Conservation (phyloP, 2,329 filamentous ascomycete species). For the Fusarium mexicanum region DNA sequence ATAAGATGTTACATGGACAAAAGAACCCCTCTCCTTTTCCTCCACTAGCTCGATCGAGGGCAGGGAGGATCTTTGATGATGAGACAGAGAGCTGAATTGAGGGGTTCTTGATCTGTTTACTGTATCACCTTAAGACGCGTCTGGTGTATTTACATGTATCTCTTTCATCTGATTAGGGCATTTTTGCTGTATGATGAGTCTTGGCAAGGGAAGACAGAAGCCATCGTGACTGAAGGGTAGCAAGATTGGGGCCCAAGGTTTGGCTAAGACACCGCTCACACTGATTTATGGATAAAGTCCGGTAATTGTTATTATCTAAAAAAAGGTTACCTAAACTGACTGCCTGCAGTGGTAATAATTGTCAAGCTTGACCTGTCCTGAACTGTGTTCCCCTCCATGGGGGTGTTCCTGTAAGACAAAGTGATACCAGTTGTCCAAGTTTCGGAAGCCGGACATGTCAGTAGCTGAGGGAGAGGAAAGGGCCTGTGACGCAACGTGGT, state of each 20-base stretch:
- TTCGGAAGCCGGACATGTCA: not conserved
- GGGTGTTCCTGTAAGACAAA: not conserved
- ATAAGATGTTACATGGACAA: not conserved
- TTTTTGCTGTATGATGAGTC: not conserved
- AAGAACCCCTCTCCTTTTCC: not conserved
- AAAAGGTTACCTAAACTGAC: not conserved
- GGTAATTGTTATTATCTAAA: not conserved
- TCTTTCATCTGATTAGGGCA: not conserved
- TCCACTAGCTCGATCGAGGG: slow-evolving; percentile 4
- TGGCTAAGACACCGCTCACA: not conserved
- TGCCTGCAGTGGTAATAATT: not conserved
- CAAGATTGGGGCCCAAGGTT: not conserved
- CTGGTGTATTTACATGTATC: slow-evolving; percentile 24
- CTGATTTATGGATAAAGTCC: slow-evolving; percentile 1
- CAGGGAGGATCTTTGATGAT: slow-evolving; percentile 17
- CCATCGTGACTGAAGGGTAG: slow-evolving; percentile 1
- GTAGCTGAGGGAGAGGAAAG: not conserved
- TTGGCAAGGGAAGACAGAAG: slow-evolving; percentile 2
- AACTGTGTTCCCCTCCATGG: not conserved
- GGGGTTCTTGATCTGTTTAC: slow-evolving; percentile 6
- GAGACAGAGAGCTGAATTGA: slow-evolving; percentile 25
- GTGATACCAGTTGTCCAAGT: slow-evolving; percentile 15
- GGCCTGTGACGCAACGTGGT: slow-evolving; percentile 10
- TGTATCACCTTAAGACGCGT: not conserved
- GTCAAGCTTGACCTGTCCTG: slow-evolving; percentile 1